Conservation (phyloP, 2,329 filamentous ascomycete species). For the Alternaria novae-zelandiae region DNA sequence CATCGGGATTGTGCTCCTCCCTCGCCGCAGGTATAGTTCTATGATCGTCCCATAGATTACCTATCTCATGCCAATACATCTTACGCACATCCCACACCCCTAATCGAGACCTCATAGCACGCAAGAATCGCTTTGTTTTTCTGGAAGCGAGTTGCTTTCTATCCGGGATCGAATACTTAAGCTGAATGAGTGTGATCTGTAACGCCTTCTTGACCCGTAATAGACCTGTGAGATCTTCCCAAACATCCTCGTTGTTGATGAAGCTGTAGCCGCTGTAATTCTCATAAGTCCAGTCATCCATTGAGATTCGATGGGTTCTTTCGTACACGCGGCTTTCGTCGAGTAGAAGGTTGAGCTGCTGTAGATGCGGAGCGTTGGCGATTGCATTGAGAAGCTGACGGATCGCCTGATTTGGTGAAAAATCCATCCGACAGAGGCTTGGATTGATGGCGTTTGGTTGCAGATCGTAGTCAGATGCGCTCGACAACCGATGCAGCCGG, state of each 20-base stretch:
- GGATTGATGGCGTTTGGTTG: neutral
- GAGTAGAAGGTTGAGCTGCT: neutral
- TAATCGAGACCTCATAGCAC: neutral
- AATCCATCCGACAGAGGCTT: neutral
- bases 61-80: rapidly evolving
- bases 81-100: neutral
- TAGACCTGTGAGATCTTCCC: neutral
- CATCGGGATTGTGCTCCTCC: neutral
- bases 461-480: neutral
- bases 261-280: no score
- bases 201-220: neutral
- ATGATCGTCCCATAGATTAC: rapidly evolving
- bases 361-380: neutral
- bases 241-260: neutral
- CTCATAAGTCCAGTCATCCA: no score
- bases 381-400: neutral
- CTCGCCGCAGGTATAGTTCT: neutral
- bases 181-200: neutral
- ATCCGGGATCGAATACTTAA: rapidly evolving
- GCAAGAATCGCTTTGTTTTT: neutral
- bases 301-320: neutral
- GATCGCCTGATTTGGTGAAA: rapidly evolving
- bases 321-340: neutral
- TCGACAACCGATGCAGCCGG: neutral
- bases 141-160: neutral